These are phyloP conservation scores for Pholiota molesta DNA, from an alignment of 768 basidiomycete genomes.

Conservation along the genomic window DNA sequence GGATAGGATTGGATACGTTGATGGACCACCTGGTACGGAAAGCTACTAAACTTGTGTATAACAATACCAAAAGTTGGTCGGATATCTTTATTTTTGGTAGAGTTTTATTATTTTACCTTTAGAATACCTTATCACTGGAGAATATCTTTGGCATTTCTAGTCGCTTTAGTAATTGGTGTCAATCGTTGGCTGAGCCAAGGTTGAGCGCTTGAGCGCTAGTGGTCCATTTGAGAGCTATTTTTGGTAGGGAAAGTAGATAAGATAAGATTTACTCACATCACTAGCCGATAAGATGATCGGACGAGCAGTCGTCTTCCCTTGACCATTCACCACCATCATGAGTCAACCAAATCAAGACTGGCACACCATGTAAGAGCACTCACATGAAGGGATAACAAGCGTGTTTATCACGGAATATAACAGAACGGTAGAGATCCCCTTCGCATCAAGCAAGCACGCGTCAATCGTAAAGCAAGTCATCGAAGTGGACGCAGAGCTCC, in stretches of 20 bases:
- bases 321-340: constrained; percentile 12
- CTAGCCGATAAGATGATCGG: not conserved
- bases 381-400: not conserved
- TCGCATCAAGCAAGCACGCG: constrained; percentile 74
- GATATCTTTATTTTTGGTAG: not conserved
- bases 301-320: not conserved
- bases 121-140: too few relatives aligned
- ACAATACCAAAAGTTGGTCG: not conserved
- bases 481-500: constrained; percentile 85
- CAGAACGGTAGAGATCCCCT: constrained; percentile 73
- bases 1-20: constrained; percentile 24
- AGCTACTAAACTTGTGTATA: constrained; percentile 4
- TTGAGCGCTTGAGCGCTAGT: too few relatives aligned
- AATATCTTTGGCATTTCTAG: too few relatives aligned
- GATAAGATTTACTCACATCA: not conserved
- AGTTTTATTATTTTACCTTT: too few relatives aligned
- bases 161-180: too few relatives aligned
- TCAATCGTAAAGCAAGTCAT: constrained; percentile 81
- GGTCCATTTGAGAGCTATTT: not conserved
- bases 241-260: not conserved
- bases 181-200: too few relatives aligned
- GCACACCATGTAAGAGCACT: constrained; percentile 55
- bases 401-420: not conserved
- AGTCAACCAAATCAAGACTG: constrained; percentile 31
- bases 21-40: constrained; percentile 22